Conservation (phyloP, 1,284 basidiomycete species). For the Boletellus deceptivus region DNA sequence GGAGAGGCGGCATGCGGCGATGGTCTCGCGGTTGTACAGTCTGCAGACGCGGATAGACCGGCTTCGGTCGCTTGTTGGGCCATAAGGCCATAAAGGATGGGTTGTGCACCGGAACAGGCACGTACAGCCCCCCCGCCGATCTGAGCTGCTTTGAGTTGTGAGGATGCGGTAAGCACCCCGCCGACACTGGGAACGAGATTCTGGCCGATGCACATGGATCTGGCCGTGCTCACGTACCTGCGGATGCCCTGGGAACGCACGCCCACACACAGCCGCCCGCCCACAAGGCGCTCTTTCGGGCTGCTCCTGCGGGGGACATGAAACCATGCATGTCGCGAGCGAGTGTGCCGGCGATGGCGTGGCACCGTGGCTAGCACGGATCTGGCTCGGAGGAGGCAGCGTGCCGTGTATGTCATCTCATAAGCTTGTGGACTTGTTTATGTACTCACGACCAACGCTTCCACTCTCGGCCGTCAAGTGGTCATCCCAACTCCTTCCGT, state of each 20-base stretch:
- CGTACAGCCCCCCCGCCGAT: slow-evolving; percentile 6
- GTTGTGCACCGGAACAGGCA: slow-evolving; percentile 1
- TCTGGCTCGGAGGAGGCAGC: slow-evolving; percentile 8
- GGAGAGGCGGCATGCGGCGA: slow-evolving; percentile 24
- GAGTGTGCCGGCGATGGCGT: neutral
- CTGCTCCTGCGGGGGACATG: neutral
- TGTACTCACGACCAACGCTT: slow-evolving; percentile 6
- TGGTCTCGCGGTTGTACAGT: slow-evolving; percentile 22
- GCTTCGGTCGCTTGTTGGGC: slow-evolving; percentile 17
- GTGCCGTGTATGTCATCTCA: neutral
- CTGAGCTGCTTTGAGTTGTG: neutral
- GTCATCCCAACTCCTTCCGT: slow-evolving; percentile 1
- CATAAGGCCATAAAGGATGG: slow-evolving; percentile 13
- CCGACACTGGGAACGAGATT: slow-evolving; percentile 5
- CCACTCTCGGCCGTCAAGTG: slow-evolving; percentile 8
- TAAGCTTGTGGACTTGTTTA: neutral
- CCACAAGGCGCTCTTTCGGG: no score
- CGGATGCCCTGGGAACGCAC: neutral
- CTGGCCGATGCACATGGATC: no score
- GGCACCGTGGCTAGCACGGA: neutral
- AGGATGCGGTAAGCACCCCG: neutral
- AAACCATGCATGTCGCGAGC: neutral
- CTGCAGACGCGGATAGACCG: slow-evolving; percentile 26
- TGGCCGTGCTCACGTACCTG: neutral
- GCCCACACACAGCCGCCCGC: neutral